Evolutionary conservation across 495 filamentous ascomycete species (phyloP).

Genomic region (Evernia prunastri): DNA sequence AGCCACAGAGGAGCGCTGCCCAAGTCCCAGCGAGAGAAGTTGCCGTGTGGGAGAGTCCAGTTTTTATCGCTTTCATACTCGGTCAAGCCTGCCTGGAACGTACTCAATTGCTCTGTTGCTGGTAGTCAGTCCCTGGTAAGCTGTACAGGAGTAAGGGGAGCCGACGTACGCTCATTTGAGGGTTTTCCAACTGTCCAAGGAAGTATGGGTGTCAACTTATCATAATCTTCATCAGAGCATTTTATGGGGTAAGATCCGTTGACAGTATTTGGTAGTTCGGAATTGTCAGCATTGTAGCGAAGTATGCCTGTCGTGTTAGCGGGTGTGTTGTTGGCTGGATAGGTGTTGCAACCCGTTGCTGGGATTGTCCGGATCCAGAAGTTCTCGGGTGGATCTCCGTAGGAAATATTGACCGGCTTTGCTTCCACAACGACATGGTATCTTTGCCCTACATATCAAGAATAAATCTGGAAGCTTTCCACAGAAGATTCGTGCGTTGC

Average conservation of each 20-base stretch:
- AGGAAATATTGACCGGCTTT: constrained; percentile 29
- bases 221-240: constrained; percentile 31
- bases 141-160: too few species aligned
- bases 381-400: constrained; percentile 28
- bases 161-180: constrained; percentile 6
- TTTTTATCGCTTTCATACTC: too few species aligned
- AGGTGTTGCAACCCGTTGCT: constrained; percentile 34
- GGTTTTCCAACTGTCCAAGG: constrained; percentile 16
- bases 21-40: too few species aligned
- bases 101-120: too few species aligned
- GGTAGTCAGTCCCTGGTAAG: too few species aligned
- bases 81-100: too few species aligned
- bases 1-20: too few species aligned
- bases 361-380: constrained; percentile 63
- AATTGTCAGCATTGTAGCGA: constrained; percentile 40
- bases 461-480: too few species aligned
- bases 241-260: constrained; percentile 16
- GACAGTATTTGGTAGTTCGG: constrained; percentile 29
- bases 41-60: too few species aligned
- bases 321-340: constrained; percentile 34
- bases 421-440: constrained; percentile 65
- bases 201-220: constrained; percentile 28
- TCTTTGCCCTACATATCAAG: too few species aligned
- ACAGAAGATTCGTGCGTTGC: too few species aligned
- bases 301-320: constrained; percentile 53